A percentile compares a stretch with the other conserved stretches of the same genome.
Conservation (phyloP, 176 grass and related monocot species). For the Zea mays region DNA sequence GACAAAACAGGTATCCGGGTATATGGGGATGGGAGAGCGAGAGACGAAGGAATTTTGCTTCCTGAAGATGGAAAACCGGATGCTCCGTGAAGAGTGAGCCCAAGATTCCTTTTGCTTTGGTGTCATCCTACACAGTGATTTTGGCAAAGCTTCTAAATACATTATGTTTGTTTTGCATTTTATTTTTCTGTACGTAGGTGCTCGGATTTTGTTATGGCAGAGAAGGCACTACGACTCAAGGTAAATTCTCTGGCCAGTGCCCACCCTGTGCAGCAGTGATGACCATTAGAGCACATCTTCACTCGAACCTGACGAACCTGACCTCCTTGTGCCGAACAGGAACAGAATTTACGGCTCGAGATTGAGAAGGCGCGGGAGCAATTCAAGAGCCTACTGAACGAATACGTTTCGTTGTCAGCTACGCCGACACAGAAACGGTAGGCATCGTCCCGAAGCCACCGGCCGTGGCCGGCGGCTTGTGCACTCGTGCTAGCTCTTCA, state of each 20-base stretch:
- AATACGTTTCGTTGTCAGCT: constrained; percentile 27
- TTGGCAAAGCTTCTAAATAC: background rate
- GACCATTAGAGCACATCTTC: background rate
- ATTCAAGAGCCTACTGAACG: constrained; percentile 11
- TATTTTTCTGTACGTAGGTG: constrained; percentile 28
- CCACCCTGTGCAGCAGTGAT: background rate
- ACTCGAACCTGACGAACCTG: background rate
- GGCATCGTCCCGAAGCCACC: background rate
- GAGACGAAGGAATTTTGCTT: constrained; percentile 6
- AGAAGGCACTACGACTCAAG: constrained; percentile 41
- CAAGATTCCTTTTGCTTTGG: background rate
- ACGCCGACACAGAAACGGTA: background rate
- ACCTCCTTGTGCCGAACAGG: constrained; percentile 13
- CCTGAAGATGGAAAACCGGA: constrained; percentile 43
- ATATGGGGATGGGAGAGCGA: constrained; percentile 25
- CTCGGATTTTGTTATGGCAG: constrained; percentile 7
- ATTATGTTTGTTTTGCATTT: background rate
- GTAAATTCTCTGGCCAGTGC: background rate
- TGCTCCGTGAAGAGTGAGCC: constrained; percentile 48
- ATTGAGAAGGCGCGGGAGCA: constrained; percentile 30
- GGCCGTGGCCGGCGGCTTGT: background rate
- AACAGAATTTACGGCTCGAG: constrained; percentile 13
- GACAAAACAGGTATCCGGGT: constrained; percentile 19
- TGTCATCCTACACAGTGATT: background rate
- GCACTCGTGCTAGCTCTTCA: background rate